Evolutionary conservation across 345 rosid genomes (phyloP).

Genomic region (Erysimum cheiranthoides): DNA sequence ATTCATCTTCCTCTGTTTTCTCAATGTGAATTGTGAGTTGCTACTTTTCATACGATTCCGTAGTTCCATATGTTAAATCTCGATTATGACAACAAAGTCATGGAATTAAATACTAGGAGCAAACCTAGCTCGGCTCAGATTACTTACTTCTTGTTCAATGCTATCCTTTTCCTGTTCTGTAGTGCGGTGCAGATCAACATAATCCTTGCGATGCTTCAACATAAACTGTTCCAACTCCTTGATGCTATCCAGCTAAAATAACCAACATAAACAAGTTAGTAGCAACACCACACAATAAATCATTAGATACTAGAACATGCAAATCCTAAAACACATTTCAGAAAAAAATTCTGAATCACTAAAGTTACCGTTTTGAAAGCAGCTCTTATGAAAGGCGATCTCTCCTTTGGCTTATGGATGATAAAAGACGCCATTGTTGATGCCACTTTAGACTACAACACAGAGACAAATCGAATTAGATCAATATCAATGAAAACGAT

Average conservation of each 20-base stretch:
- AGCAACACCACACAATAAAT: constrained; percentile 1
- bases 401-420: constrained; percentile 71
- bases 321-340: too few species aligned
- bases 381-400: constrained; percentile 66
- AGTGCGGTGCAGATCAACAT: constrained; percentile 78
- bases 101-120: neutral
- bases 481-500: neutral
- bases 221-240: constrained; percentile 77
- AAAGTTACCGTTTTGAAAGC: constrained; percentile 70
- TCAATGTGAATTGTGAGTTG: neutral
- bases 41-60: neutral
- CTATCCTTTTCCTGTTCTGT: constrained; percentile 88
- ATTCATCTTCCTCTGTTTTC: constrained; percentile 12
- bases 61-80: constrained; percentile 6
- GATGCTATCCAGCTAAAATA: constrained; percentile 69
- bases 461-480: constrained; percentile 6
- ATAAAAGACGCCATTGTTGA: constrained; percentile 84
- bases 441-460: constrained; percentile 68
- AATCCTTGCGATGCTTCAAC: constrained; percentile 82
- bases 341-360: constrained; percentile 6
- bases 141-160: constrained; percentile 89
- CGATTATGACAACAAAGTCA: constrained; percentile 10
- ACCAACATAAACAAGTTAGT: constrained; percentile 9
- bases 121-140: constrained; percentile 10
- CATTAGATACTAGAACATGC: constrained; percentile 7